Base-by-base conservation (phyloP, 2,329 filamentous ascomycete genomes). In the Aspergillus awamori region DNA sequence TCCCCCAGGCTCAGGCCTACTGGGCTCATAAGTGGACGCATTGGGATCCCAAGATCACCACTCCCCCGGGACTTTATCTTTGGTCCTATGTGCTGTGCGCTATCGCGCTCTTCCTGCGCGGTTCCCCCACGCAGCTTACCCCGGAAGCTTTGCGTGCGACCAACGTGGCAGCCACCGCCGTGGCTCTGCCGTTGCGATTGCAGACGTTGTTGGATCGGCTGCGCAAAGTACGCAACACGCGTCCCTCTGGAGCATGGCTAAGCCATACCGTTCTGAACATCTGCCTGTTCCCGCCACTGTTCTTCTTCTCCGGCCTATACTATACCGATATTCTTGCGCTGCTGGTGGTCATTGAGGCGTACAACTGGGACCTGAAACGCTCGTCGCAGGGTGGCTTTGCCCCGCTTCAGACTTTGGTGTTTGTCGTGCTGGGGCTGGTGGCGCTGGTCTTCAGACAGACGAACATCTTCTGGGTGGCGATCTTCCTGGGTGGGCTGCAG, bases 1-100 rank as follows among this genome's bases (percentile, higher is more conserved):
- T 97, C 22, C 91, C 92, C 0, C 95, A 99, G 77, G 93, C 93
- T 0, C 92, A 96, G 70, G 87, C 86, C 30, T 99, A 97, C 76
- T 97, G 93, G 75, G 75, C 84, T 43, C 88, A 89, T 10, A 84
- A 84, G 57, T 96, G 89, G 79, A 74, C 76, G 11, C 83, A 91
- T 59, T 99, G 95, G 95, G 93, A 99, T 76, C 89, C 94, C 62
- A 99, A 98, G 75, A 95, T 99, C 72, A 99, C 95, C 0, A 99
- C 95, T 1, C 95, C 95, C 0, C 94, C 95, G 0, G 95, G 93
- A 36, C 80, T 99, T 81, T 93, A 82, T 71, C 82, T 81, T 51
- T 74, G 67, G 66, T 76, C 77, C 80, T 92, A 82, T 74, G 82
- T 76, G 28, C 58, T 70, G 22, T 71, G 72, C 58, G 67, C 70